These are phyloP conservation scores for Calendula officinalis DNA, from an alignment of 129 eudicot genomes.

Conservation along the genomic window DNA sequence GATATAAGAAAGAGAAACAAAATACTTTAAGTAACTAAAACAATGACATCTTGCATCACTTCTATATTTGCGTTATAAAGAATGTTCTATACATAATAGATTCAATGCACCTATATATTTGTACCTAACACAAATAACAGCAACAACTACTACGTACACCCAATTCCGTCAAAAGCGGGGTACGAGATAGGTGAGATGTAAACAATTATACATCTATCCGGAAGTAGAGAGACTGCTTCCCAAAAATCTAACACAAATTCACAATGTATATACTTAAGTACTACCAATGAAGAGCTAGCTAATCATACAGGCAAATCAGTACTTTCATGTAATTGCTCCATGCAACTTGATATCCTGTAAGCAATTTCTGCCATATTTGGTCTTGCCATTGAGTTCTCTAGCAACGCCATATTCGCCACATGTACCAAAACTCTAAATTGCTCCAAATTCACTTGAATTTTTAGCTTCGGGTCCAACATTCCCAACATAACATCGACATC, in stretches of 20 bases:
- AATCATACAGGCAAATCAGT: conserved; percentile 48
- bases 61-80: background rate
- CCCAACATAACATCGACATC: conserved; percentile 47
- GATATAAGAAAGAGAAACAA: too few species aligned
- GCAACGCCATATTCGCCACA: conserved; percentile 58
- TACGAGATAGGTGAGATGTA: too few species aligned
- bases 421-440: conserved; percentile 51
- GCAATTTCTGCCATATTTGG: conserved; percentile 67
- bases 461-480: conserved; percentile 63
- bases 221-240: too few species aligned
- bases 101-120: background rate
- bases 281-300: background rate
- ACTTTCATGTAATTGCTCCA: conserved; percentile 27
- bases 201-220: too few species aligned
- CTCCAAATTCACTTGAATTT: conserved; percentile 46
- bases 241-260: background rate
- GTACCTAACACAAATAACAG: background rate
- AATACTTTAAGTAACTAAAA: background rate
- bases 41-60: conserved; percentile 7
- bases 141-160: too few species aligned
- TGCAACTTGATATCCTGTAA: conserved; percentile 45
- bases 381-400: conserved; percentile 59
- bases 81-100: conserved; percentile 5
- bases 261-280: conserved; percentile 9
- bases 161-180: too few species aligned